phyloP scores from a whole-genome alignment of 129 eudicot species.

The Flaveria brownii region DNA sequence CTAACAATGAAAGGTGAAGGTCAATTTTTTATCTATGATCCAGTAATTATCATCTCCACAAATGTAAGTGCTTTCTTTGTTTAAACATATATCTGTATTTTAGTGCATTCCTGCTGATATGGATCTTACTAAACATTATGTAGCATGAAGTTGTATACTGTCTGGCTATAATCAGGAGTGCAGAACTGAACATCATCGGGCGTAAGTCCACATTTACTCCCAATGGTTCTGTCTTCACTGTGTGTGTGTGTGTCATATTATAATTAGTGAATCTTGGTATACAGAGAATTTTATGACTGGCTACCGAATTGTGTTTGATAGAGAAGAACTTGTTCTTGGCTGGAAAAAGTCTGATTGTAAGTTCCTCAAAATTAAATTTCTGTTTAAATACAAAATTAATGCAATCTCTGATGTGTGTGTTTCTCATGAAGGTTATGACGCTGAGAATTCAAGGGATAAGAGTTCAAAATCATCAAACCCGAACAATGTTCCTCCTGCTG shows the following conservation, averaged over 20 bases:
- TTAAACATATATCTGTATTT: background rate
- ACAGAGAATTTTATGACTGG: conserved; percentile 97
- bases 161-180: conserved; percentile 76
- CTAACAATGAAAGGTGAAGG: conserved; percentile 78
- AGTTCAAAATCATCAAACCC: conserved; percentile 43
- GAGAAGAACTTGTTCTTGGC: conserved; percentile 83
- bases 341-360: conserved; percentile 80
- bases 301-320: conserved; percentile 83
- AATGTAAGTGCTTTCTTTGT: conserved; percentile 42
- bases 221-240: background rate
- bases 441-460: conserved; percentile 34
- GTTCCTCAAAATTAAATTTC: conserved; percentile 26
- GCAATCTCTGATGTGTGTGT: background rate
- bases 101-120: conserved; percentile 3
- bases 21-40: conserved; percentile 64
- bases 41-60: conserved; percentile 74
- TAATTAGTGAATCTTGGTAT: background rate
- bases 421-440: conserved; percentile 64
- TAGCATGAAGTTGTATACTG: conserved; percentile 78
- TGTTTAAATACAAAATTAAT: background rate
- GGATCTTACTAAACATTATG: conserved; percentile 20
- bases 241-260: background rate
- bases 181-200: conserved; percentile 79
- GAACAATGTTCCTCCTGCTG: conserved; percentile 59
- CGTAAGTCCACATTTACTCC: conserved; percentile 56